These are phyloP conservation scores for Epichloe typhina DNA, from an alignment of 2,329 filamentous ascomycete genomes.

Conservation along the genomic window DNA sequence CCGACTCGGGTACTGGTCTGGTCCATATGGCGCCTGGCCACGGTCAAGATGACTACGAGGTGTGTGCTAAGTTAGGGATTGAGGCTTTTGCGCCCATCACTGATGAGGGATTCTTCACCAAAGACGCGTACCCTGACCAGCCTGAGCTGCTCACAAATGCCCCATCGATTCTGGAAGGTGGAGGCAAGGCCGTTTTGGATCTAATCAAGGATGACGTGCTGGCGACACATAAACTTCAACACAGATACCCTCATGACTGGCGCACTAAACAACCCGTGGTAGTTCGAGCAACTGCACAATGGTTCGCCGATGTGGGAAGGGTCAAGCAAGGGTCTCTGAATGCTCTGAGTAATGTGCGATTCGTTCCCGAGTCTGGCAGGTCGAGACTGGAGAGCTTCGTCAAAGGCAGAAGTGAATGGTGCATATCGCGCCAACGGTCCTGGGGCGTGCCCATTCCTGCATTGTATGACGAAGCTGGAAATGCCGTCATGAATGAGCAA, in stretches of 20 bases:
- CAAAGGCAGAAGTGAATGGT: constrained; percentile 85
- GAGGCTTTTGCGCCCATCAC: constrained; percentile 72
- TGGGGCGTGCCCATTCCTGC: constrained; percentile 97
- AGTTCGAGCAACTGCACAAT: constrained; percentile 84
- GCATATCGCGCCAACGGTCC: constrained; percentile 86
- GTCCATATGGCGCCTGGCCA: constrained; percentile 92
- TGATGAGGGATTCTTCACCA: constrained; percentile 67
- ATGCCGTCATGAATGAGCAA: constrained; percentile 65
- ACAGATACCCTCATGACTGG: constrained; percentile 99
- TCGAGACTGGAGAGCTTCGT: constrained; percentile 75
- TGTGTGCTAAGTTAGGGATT: constrained; percentile 58
- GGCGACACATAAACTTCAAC: constrained; percentile 55
- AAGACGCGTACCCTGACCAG: constrained; percentile 60
- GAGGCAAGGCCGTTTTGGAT: constrained; percentile 55
- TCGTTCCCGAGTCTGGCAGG: constrained; percentile 64
- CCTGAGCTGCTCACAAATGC: constrained; percentile 52
- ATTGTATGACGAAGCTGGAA: constrained; percentile 59
- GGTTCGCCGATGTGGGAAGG: constrained; percentile 84
- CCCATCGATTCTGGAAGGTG: constrained; percentile 57
- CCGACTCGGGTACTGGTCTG: constrained; percentile 83
- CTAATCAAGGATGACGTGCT: constrained; percentile 56
- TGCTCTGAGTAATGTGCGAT: constrained; percentile 58
- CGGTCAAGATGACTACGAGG: constrained; percentile 90
- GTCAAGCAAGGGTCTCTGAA: constrained; percentile 65
- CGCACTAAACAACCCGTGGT: constrained; percentile 87